phyloP scores from a whole-genome alignment of 371 early-diverging fungal genomes.

The Mortierella sp. region DNA sequence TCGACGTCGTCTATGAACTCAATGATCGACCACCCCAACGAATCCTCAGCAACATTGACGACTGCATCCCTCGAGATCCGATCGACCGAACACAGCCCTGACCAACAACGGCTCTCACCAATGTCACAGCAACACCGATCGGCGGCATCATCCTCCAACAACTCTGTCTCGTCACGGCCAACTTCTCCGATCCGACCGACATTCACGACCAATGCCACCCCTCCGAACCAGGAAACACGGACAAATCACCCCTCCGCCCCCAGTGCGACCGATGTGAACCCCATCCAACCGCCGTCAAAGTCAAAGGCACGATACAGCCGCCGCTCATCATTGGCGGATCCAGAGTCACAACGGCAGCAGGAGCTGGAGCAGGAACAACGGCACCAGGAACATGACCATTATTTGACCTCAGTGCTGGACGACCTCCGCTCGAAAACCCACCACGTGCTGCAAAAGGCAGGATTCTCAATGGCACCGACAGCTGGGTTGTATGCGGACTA shows the following conservation, averaged over 20 bases:
- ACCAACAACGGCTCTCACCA: constrained; percentile 10
- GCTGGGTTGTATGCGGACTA: constrained; percentile 42
- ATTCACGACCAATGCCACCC: constrained; percentile 9
- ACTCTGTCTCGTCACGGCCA: constrained; percentile 4
- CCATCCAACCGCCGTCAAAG: background rate
- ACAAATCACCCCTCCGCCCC: background rate
- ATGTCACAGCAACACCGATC: constrained; percentile 16
- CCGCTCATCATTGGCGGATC: constrained; percentile 11
- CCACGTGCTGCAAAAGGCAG: constrained; percentile 35
- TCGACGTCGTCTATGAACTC: constrained; percentile 37
- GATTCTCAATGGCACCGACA: constrained; percentile 44
- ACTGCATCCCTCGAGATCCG: constrained; percentile 22
- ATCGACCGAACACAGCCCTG: constrained; percentile 12
- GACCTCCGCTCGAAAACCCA: constrained; percentile 41
- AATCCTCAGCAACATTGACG: constrained; percentile 30
- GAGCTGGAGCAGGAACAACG: constrained; percentile 15
- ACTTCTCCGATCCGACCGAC: constrained; percentile 4
- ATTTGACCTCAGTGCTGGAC: constrained; percentile 31
- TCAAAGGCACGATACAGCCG: constrained; percentile 13
- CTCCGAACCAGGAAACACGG: background rate
- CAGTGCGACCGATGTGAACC: background rate
- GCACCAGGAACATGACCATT: constrained; percentile 22
- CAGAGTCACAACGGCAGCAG: constrained; percentile 1
- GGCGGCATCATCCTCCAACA: constrained; percentile 26
- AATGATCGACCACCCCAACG: constrained; percentile 23